phyloP scores from a whole-genome alignment of 352 stramenopile genomes.

The Phytophthora sp. region DNA sequence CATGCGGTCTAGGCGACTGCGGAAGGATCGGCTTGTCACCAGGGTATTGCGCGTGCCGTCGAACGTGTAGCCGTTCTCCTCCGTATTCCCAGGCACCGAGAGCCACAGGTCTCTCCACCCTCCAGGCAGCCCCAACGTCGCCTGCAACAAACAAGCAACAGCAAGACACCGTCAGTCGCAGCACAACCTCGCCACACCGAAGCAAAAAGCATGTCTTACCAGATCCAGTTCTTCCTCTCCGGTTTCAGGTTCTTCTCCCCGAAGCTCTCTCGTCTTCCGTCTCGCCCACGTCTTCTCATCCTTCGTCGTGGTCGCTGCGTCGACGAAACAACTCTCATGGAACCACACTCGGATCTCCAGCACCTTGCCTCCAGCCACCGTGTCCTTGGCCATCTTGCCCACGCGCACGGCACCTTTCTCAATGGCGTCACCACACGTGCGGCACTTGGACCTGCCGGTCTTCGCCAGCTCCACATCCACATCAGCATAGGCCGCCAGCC shows the following conservation, averaged over 20 bases:
- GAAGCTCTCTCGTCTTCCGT: conserved; percentile 6
- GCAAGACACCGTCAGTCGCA: not conserved
- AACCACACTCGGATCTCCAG: conserved; percentile 68
- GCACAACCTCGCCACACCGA: not conserved
- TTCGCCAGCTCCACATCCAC: conserved; percentile 66
- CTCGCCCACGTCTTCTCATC: conserved; percentile 52
- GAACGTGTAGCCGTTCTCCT: conserved; percentile 81
- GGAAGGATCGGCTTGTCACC: conserved; percentile 65
- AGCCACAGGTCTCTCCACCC: conserved; percentile 81
- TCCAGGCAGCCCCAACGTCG: conserved; percentile 53
- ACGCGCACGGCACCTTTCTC: conserved; percentile 55
- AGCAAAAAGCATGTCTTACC: conserved; percentile 3
- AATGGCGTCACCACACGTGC: conserved; percentile 51
- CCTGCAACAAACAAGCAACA: conserved; percentile 16
- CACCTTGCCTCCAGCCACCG: conserved; percentile 44
- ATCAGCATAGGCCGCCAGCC: conserved; percentile 33
- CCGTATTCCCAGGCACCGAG: conserved; percentile 62
- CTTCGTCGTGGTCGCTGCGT: conserved; percentile 21
- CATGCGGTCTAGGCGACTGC: conserved; percentile 77
- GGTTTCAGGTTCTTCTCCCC: conserved; percentile 9
- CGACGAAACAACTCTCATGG: conserved; percentile 61
- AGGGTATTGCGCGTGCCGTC: conserved; percentile 66
- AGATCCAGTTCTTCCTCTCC: conserved; percentile 28
- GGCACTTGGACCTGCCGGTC: conserved; percentile 59
- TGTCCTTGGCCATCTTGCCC: conserved; percentile 55